phyloP scores from a whole-genome alignment of 805 yeast species.

The Isabelozyma gotoi region DNA sequence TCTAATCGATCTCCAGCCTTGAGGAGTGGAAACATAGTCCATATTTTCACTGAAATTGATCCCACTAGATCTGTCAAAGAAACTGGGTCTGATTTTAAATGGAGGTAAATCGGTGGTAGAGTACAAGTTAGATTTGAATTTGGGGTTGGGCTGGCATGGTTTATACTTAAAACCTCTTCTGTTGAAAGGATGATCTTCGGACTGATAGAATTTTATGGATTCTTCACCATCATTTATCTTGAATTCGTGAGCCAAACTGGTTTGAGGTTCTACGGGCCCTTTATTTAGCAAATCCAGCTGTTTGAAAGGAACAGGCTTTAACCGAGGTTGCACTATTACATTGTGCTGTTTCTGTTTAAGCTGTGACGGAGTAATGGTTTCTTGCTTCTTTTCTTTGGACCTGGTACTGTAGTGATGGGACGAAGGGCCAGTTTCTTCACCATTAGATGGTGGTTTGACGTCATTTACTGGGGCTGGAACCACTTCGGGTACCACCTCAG shows the following conservation, averaged over 20 bases:
- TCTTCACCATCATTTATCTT: slow-evolving; percentile 5
- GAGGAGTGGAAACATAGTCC: slow-evolving; percentile 50
- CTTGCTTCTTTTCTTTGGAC: slow-evolving; percentile 19
- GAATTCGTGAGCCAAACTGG: slow-evolving; percentile 1
- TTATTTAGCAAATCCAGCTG: slow-evolving; percentile 14
- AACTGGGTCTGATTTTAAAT: slow-evolving; percentile 52
- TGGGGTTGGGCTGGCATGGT: slow-evolving; percentile 72
- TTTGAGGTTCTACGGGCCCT: slow-evolving; percentile 3
- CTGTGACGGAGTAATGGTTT: slow-evolving; percentile 15
- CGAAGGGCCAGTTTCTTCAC: not conserved
- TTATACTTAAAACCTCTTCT: slow-evolving; percentile 78
- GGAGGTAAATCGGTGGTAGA: slow-evolving; percentile 77
- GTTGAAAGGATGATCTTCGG: slow-evolving; percentile 81
- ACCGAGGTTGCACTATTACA: slow-evolving; percentile 32
- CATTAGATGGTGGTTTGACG: not conserved
- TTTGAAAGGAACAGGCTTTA: slow-evolving; percentile 34
- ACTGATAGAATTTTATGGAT: slow-evolving; percentile 33
- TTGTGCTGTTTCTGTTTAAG: slow-evolving; percentile 26
- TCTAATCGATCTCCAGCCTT: slow-evolving; percentile 81
- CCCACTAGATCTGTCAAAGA: slow-evolving; percentile 70
- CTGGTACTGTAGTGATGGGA: slow-evolving; percentile 22
- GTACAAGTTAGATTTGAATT: slow-evolving; percentile 56
- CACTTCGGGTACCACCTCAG: no score
- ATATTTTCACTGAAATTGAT: slow-evolving; percentile 32
- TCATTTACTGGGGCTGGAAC: no score